Base-by-base conservation (phyloP, 805 yeast species). In the Saccharomycopsis sp. region DNA sequence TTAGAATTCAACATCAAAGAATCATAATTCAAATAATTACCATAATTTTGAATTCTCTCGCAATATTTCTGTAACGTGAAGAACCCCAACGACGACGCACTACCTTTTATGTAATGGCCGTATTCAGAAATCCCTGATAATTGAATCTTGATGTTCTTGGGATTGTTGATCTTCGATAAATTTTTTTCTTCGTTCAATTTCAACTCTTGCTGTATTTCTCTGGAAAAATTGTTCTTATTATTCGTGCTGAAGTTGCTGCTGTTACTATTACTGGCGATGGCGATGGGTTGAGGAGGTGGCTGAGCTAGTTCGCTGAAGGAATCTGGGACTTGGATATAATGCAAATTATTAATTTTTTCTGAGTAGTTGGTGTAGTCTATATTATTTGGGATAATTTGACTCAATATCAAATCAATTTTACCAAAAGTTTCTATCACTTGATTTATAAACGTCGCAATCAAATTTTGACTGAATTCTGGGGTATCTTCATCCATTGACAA, bases 401-500 rank as follows among this genome's bases (percentile, higher is more conserved):
- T 56, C 27, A 85, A 58, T n/a, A 76, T 72, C 5, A 64, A 64
- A 45, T 80, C 81, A 59, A 93, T 84, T 51, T 85, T 77, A 31
- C 63, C 66, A 56, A 89, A 85, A 0, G 95, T 90, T 16, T 79
- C 81, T 48, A 72, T 70, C 4, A 95, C 96, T 64, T 93, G 98
- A 46, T 86, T 95, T 47, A 83, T 85, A 61, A 85, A 90, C 26
- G 94, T 88, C 49, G 75, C 75, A 44, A 90, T 81, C 46, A 93
- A 69, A 29, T 83, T 73, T 55, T 77, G 70, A 27, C 90, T 81
- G 67, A 93, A 93, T 5, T 87, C 96, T 48, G 89, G 93, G 58
- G 85, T 95, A 56, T 90, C 97, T 58, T 90, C 96, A 63, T 93
- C 98, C 97, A 93, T 89, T 43, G 85, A 80, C 41, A 89, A 74